Percentiles rank a stretch among this genome's conserved stretches.
Evolutionary conservation across 78 protist genomes (phyloP).

Genomic region (Protostelium mycophagum): DNA sequence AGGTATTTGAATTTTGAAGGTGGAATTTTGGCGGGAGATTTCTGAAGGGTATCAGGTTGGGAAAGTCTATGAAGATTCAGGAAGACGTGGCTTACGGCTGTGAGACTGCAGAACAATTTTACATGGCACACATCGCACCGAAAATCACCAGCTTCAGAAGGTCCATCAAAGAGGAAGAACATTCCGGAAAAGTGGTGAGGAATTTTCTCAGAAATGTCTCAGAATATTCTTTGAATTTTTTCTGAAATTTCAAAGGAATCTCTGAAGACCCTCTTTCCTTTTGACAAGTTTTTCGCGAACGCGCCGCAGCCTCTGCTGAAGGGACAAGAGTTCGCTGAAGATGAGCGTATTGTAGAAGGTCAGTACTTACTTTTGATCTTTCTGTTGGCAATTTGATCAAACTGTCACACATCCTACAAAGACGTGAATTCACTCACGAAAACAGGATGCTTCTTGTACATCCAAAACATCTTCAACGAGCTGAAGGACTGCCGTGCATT

Average conservation of each 20-base stretch:
- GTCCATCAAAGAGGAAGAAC: background rate
- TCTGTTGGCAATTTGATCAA: background rate
- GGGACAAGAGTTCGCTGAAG: background rate
- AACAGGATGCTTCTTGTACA: constrained; percentile 2
- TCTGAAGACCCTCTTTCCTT: constrained; percentile 1
- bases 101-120: constrained; percentile 89
- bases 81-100: constrained; percentile 78
- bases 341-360: background rate
- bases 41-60: constrained; percentile 61
- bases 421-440: background rate
- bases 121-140: constrained; percentile 40
- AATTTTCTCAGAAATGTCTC: too few species aligned
- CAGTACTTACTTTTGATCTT: background rate
- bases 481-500: constrained; percentile 77
- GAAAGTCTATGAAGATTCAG: constrained; percentile 35
- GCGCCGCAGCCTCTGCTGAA: background rate
- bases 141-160: constrained; percentile 36
- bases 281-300: background rate
- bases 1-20: too few species aligned
- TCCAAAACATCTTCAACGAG: constrained; percentile 71
- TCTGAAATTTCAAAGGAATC: background rate
- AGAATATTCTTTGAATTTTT: background rate
- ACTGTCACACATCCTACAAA: background rate
- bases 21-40: background rate
- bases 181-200: background rate